Conservation (phyloP, 768 basidiomycete genomes). For the Tricholoma matsutake region DNA sequence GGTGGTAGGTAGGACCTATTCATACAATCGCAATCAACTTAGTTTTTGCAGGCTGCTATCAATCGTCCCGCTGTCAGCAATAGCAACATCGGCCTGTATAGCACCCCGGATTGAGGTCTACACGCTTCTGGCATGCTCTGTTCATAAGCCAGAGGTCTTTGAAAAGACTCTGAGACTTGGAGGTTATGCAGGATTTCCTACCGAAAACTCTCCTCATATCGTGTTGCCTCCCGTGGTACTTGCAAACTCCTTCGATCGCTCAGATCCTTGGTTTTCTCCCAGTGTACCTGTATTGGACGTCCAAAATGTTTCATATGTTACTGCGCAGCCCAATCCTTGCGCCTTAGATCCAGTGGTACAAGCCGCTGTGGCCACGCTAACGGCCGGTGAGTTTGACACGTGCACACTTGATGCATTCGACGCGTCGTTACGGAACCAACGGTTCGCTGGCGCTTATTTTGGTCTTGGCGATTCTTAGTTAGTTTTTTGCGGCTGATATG, state of each 20-base stretch:
- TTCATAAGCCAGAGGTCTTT: constrained; percentile 58
- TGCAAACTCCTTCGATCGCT: neutral
- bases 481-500: constrained; percentile 9
- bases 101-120: constrained; percentile 75
- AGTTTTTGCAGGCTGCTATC: constrained; percentile 50
- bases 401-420: neutral
- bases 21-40: neutral
- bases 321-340: constrained; percentile 35
- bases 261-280: neutral
- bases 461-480: constrained; percentile 3
- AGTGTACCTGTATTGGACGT: neutral
- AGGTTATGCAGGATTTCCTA: neutral
- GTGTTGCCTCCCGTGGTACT: neutral
- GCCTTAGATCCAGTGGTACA: constrained; percentile 69
- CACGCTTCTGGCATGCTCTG: constrained; percentile 69
- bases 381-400: constrained; percentile 45
- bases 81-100: constrained; percentile 53
- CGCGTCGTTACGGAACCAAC: too few relatives aligned
- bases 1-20: constrained; percentile 49
- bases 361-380: constrained; percentile 66
- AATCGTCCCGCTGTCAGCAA: constrained; percentile 49
- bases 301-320: neutral
- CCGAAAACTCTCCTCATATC: neutral
- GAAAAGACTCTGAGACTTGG: constrained; percentile 19
- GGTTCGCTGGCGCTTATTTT: too few relatives aligned